phyloP scores from a whole-genome alignment of 2,329 filamentous ascomycete genomes.

The Triangularia setosa region DNA sequence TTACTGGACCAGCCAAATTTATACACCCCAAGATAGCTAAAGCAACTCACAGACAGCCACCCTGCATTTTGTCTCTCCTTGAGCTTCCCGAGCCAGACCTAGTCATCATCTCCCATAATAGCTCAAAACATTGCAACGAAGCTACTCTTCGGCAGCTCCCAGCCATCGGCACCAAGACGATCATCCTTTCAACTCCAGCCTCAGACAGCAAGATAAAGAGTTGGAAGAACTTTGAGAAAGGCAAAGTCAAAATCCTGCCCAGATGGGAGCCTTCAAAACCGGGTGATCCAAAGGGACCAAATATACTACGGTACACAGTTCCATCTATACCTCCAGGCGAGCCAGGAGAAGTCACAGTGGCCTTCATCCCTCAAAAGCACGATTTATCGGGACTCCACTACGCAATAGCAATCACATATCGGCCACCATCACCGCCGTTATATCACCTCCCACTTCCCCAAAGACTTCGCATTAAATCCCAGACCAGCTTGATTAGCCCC shows the following conservation, averaged over 20 bases:
- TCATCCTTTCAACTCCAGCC: conserved; percentile 62
- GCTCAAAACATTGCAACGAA: conserved; percentile 67
- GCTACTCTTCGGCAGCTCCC: conserved; percentile 63
- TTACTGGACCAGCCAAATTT: conserved; percentile 47
- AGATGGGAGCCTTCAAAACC: conserved; percentile 43
- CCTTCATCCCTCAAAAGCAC: conserved; percentile 58
- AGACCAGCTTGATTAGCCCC: background rate
- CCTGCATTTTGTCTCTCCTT: conserved; percentile 52
- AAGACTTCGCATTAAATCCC: background rate
- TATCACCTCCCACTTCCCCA: conserved; percentile 36
- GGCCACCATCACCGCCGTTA: conserved; percentile 42
- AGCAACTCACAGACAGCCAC: conserved; percentile 24
- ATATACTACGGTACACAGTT: conserved; percentile 46
- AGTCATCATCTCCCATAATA: conserved; percentile 44
- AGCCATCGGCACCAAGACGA: conserved; percentile 46
- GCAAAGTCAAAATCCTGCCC: conserved; percentile 42
- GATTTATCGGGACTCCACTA: conserved; percentile 61
- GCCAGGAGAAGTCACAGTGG: conserved; percentile 66
- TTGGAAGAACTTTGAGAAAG: conserved; percentile 64
- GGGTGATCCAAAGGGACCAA: conserved; percentile 31
- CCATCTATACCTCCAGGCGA: conserved; percentile 47
- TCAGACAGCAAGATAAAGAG: conserved; percentile 62
- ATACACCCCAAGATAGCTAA: background rate
- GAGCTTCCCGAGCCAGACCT: conserved; percentile 43
- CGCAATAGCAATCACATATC: conserved; percentile 69